These are phyloP conservation scores for Hymenochaete sp. DNA, from an alignment of 1,284 basidiomycete species.

Conservation along the genomic window DNA sequence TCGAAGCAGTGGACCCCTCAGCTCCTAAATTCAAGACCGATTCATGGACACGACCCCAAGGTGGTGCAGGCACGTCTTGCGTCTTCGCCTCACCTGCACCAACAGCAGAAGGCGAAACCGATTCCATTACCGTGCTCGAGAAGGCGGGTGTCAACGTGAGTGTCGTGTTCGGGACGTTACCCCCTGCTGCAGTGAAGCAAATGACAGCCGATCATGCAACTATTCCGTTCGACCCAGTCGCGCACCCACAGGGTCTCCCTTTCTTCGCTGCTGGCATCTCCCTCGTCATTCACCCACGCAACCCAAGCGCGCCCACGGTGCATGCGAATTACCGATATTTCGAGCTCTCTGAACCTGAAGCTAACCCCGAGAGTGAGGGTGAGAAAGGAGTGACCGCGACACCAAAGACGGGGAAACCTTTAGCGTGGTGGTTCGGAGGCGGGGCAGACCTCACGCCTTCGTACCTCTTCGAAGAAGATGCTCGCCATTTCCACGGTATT, in stretches of 20 bases:
- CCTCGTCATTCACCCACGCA: conserved; percentile 89
- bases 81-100: conserved; percentile 64
- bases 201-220: conserved; percentile 90
- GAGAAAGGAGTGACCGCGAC: conserved; percentile 20
- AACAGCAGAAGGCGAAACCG: conserved; percentile 20
- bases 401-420: conserved; percentile 26
- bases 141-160: conserved; percentile 97
- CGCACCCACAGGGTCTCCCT: conserved; percentile 48
- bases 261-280: conserved; percentile 93
- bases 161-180: conserved; percentile 83
- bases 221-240: conserved; percentile 53
- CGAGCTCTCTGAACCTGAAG: conserved; percentile 61
- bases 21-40: conserved; percentile 78
- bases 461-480: conserved; percentile 87
- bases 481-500: conserved; percentile 76
- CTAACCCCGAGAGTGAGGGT: conserved; percentile 20
- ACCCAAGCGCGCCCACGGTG: conserved; percentile 87
- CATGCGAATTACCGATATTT: conserved; percentile 99
- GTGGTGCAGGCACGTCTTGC: conserved; percentile 84
- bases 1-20: conserved; percentile 74
- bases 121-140: conserved; percentile 61
- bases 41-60: conserved; percentile 76
- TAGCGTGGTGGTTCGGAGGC: conserved; percentile 99
- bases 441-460: conserved; percentile 95
- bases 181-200: conserved; percentile 83